Conservation (phyloP, 768 basidiomycete species). For the Leccinum variicolor region DNA sequence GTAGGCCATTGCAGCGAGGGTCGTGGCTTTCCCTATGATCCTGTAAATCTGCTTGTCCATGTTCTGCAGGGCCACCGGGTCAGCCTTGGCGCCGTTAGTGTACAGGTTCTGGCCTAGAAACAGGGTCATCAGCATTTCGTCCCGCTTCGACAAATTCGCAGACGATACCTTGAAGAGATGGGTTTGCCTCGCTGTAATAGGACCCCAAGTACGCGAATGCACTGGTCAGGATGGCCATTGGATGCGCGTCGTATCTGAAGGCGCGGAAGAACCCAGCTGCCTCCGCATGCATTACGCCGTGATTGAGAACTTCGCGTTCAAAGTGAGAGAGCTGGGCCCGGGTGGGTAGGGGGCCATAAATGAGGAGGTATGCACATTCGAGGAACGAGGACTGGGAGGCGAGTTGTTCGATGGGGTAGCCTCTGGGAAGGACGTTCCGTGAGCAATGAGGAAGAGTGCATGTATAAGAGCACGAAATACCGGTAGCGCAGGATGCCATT, state of each 20-base stretch:
- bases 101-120: constrained; percentile 69
- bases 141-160: not conserved
- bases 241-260: constrained; percentile 88
- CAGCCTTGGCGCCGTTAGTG: constrained; percentile 65
- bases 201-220: constrained; percentile 87
- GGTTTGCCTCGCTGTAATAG: constrained; percentile 86
- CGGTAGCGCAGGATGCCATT: constrained; percentile 80
- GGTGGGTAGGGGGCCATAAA: constrained; percentile 81
- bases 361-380: constrained; percentile 81
- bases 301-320: constrained; percentile 74
- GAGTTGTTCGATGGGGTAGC: constrained; percentile 91
- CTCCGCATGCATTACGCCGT: constrained; percentile 64
- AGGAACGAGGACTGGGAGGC: constrained; percentile 77
- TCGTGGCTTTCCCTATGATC: constrained; percentile 84
- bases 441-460: not conserved
- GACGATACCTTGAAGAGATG: constrained; percentile 68
- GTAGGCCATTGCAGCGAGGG: constrained; percentile 93
- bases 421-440: constrained; percentile 41
- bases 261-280: constrained; percentile 67
- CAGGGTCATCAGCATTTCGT: constrained; percentile 1
- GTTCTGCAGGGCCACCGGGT: constrained; percentile 59
- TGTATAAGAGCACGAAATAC: constrained; percentile 31
- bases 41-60: constrained; percentile 95
- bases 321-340: constrained; percentile 58
- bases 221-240: constrained; percentile 87